Percentiles rank a stretch among this genome's conserved stretches.
These are phyloP conservation scores for Yamadazyma blattariae DNA, from an alignment of 1,139 yeast species.

Conservation along the genomic window DNA sequence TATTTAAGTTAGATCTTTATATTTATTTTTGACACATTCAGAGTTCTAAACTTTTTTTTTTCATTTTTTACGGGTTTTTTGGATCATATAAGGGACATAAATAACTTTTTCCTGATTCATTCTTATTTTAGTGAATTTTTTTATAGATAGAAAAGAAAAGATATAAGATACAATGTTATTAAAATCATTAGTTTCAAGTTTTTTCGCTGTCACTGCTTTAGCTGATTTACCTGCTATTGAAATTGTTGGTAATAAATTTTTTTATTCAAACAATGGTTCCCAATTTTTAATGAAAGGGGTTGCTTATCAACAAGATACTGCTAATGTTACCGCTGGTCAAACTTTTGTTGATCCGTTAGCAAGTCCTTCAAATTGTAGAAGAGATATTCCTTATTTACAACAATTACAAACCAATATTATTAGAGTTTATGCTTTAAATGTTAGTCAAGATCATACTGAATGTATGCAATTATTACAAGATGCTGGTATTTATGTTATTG, in stretches of 20 bases:
- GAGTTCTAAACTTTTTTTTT: too few species aligned
- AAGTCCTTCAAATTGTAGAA: constrained; percentile 63
- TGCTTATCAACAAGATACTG: constrained; percentile 73
- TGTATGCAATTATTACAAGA: constrained; percentile 85
- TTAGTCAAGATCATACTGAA: constrained; percentile 76
- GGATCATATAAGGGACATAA: too few species aligned
- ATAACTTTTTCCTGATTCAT: too few species aligned
- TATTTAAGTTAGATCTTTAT: too few species aligned
- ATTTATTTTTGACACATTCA: too few species aligned
- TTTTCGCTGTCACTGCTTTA: constrained; percentile 7
- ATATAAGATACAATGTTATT: too few species aligned
- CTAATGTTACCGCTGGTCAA: constrained; percentile 42
- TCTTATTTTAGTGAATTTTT: too few species aligned
- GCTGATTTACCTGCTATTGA: constrained; percentile 44
- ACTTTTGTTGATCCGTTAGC: constrained; percentile 71
- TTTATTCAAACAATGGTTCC: constrained; percentile 71
- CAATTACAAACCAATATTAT: constrained; percentile 75
- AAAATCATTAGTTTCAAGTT: constrained; percentile 8
- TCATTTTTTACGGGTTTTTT: too few species aligned
- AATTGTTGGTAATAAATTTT: constrained; percentile 72
- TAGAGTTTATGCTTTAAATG: constrained; percentile 67
- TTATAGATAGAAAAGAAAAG: too few species aligned
- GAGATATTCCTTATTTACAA: constrained; percentile 80
- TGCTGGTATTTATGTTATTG: constrained; percentile 84
- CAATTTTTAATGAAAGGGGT: constrained; percentile 80